Base-by-base conservation (phyloP, 495 filamentous ascomycete genomes). In the Tricharina praecox region DNA sequence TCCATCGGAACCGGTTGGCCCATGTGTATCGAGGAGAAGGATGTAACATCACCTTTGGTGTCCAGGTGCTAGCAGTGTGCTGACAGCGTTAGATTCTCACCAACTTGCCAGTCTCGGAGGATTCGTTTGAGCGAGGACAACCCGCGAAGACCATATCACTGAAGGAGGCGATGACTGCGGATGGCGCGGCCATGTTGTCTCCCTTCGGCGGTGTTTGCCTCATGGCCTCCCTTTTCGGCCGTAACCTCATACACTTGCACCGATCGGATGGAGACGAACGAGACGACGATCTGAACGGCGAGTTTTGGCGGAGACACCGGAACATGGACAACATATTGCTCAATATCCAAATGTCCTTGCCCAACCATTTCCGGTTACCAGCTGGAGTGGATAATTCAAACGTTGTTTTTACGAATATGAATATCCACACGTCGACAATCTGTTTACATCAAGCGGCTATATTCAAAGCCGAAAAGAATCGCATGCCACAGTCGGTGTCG, bases 1-100 rank as follows among this genome's bases (percentile, higher is more conserved):
- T 94, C 86, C 65, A 88, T 97, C 50, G 92, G 90, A 23, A 97
- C 90, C 20, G 92, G 92, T 11, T 97, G 90, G 90, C 92, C 90
- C 1, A 81, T 96, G 78, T 76, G 75, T 0, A 74, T 97, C 34
- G 90, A 96, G 52, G 92, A 99, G 63, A 73, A 73, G 60, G 90
- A 97, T 66, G 78, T 82, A 49, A n/a, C n/a, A n/a, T n/a, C n/a
- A n/a, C n/a, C n/a, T n/a, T n/a, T n/a, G 67, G 74, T 62, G 11
- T 41, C 34, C 16, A 33, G 7, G 20, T 8, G 16, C 23, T 38
- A 30, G 37, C 35, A 45, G 19, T 48, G 28, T 21, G 33, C 40
- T 47, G 7, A 46, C 43, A 30, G 23, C 4, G 4, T 2, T 48
- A 82, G 68, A 81, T 96, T 51, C 69, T 80, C 64, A 92, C 83